These are phyloP conservation scores for Diplodia scrobiculata DNA, from an alignment of 2,329 filamentous ascomycete species.

Conservation along the genomic window DNA sequence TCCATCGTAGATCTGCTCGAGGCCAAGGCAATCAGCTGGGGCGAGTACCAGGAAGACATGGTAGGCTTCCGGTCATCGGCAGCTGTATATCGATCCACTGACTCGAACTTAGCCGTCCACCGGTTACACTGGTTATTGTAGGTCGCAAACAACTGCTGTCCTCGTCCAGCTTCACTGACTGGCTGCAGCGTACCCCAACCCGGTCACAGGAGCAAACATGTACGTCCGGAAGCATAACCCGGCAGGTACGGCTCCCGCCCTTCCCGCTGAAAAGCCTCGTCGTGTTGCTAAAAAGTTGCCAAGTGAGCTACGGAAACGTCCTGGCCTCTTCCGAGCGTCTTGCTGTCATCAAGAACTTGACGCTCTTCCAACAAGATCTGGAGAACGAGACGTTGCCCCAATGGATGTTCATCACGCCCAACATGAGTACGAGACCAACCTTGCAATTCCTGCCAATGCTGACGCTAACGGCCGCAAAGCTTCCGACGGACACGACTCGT, in stretches of 20 bases:
- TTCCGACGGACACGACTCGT: constrained; percentile 73
- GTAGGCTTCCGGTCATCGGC: constrained; percentile 39
- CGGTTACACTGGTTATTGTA: constrained; percentile 63
- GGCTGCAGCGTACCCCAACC: constrained; percentile 64
- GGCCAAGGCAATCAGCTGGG: constrained; percentile 51
- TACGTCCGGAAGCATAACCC: constrained; percentile 84
- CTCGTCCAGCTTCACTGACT: neutral
- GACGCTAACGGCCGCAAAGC: constrained; percentile 66
- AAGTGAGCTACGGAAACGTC: constrained; percentile 67
- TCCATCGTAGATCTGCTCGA: constrained; percentile 49
- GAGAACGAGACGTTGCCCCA: constrained; percentile 66
- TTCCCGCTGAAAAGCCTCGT: constrained; percentile 25
- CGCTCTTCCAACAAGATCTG: constrained; percentile 68
- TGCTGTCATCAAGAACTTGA: constrained; percentile 74
- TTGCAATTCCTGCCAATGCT: constrained; percentile 11
- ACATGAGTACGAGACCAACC: constrained; percentile 45
- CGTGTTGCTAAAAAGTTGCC: neutral
- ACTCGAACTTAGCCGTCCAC: constrained; percentile 14
- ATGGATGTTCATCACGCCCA: constrained; percentile 69
- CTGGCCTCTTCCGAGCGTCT: constrained; percentile 62
- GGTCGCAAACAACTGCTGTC: neutral
- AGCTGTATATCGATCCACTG: neutral
- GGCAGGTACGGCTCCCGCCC: constrained; percentile 31
- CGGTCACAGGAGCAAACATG: constrained; percentile 66
- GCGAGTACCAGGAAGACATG: constrained; percentile 74